A percentile compares a stretch with the other conserved stretches of the same genome.
These are phyloP conservation scores for Globisporangium abappressorium DNA, from an alignment of 352 stramenopile species.

Conservation along the genomic window DNA sequence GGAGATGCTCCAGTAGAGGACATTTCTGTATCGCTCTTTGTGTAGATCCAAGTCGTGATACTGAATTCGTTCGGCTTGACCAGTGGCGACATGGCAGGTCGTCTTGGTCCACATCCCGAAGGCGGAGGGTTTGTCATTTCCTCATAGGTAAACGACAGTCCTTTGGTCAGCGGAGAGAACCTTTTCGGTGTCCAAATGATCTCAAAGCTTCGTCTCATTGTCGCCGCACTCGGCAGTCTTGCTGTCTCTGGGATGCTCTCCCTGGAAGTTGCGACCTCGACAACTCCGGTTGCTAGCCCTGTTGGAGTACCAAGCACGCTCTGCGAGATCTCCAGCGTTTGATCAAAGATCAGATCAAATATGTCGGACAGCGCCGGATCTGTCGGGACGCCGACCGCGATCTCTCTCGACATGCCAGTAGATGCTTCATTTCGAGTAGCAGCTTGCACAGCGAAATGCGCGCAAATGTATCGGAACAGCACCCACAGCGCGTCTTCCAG, in stretches of 20 bases:
- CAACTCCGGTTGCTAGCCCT: not conserved
- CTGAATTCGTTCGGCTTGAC: slow-evolving; percentile 82
- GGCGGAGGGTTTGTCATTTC: slow-evolving; percentile 39
- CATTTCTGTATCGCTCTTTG: slow-evolving; percentile 24
- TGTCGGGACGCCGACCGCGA: slow-evolving; percentile 3
- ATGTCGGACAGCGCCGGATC: slow-evolving; percentile 6
- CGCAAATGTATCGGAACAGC: slow-evolving; percentile 39
- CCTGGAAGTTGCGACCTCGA: not conserved
- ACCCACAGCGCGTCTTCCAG: slow-evolving; percentile 33
- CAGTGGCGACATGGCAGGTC: slow-evolving; percentile 44
- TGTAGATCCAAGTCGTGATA: slow-evolving; percentile 84
- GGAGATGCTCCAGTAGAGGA: not conserved
- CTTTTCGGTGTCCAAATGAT: slow-evolving; percentile 52
- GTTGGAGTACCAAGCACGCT: not conserved
- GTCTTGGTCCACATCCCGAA: not conserved
- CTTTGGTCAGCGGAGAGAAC: slow-evolving; percentile 58
- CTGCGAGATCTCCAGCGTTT: slow-evolving; percentile 7
- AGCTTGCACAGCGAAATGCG: slow-evolving; percentile 30
- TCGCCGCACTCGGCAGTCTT: not conserved
- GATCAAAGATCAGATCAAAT: slow-evolving; percentile 8
- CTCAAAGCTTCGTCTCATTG: slow-evolving; percentile 63
- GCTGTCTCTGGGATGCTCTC: slow-evolving; percentile 1
- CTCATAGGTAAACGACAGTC: slow-evolving; percentile 54
- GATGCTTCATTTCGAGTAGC: not conserved
- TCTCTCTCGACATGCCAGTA: not conserved